Conservation (phyloP, 176 grass and related monocot species). For the Aegilops bicornis region DNA sequence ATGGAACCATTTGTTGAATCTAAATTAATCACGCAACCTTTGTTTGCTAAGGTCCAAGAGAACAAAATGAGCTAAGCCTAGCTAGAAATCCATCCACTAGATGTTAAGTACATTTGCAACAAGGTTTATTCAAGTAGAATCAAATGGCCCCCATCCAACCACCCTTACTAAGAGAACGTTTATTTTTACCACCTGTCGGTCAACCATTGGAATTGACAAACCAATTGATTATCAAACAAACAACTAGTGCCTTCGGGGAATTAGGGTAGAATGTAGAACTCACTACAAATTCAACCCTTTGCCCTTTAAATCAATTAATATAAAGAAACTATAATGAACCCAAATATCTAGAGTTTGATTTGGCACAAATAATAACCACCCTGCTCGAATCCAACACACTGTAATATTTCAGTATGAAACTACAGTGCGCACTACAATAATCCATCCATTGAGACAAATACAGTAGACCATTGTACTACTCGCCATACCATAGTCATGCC, state of each 20-base stretch:
- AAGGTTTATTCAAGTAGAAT: neutral
- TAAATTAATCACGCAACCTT: too few species aligned
- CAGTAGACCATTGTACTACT: neutral
- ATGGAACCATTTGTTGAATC: too few species aligned
- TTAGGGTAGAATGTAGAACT: neutral
- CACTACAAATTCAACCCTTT: neutral
- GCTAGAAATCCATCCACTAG: neutral
- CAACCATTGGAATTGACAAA: neutral
- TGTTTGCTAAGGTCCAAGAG: neutral
- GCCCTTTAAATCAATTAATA: neutral
- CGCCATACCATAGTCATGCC: neutral
- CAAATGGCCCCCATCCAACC: neutral
- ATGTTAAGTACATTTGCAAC: neutral
- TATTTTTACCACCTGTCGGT: neutral
- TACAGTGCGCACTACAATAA: neutral
- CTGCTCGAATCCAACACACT: neutral
- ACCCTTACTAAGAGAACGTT: neutral
- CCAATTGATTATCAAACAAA: neutral
- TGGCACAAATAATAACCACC: too few species aligned
- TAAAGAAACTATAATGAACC: neutral
- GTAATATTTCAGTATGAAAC: neutral
- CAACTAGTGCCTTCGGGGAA: neutral
- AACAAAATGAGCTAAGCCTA: neutral
- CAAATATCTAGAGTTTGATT: too few species aligned
- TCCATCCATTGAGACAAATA: neutral